Evolutionary conservation across 1,284 basidiomycete genomes (phyloP).

Genomic region (Naganishia cerealis): DNA sequence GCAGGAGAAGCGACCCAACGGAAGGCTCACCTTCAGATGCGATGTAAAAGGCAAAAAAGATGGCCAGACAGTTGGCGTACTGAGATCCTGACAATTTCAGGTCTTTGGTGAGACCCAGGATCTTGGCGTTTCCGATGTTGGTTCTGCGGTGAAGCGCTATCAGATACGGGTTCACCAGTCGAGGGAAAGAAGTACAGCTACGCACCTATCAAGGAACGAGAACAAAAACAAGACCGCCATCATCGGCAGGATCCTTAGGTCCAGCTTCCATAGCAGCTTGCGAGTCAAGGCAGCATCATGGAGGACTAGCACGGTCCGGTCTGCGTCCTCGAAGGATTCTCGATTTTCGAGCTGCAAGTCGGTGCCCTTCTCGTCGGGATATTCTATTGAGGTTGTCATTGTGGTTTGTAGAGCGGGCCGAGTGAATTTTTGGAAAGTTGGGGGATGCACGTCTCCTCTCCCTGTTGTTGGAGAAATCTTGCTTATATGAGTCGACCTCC

Average conservation of each 20-base stretch:
- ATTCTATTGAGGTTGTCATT: background rate
- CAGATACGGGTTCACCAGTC: background rate
- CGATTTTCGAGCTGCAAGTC: background rate
- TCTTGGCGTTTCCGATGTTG: constrained; percentile 45
- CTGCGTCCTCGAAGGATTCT: background rate
- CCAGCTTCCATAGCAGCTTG: constrained; percentile 39
- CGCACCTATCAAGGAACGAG: constrained; percentile 40
- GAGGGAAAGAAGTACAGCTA: background rate
- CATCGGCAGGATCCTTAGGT: constrained; percentile 43
- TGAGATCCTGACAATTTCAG: constrained; percentile 38
- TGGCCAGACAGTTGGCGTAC: constrained; percentile 43
- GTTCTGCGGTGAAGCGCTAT: constrained; percentile 27
- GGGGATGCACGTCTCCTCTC: too few species aligned
- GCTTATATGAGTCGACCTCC: too few species aligned
- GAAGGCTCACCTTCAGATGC: constrained; percentile 36
- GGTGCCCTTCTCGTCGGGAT: constrained; percentile 6
- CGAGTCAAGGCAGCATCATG: background rate
- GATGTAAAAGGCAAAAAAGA: constrained; percentile 51
- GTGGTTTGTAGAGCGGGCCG: background rate
- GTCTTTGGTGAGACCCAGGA: constrained; percentile 43
- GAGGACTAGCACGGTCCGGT: background rate
- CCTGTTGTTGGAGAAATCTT: too few species aligned
- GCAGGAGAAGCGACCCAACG: background rate
- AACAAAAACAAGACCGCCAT: constrained; percentile 46
- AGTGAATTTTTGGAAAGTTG: background rate